Conservation (phyloP, 768 basidiomycete genomes). For the Tulasnella sp. region DNA sequence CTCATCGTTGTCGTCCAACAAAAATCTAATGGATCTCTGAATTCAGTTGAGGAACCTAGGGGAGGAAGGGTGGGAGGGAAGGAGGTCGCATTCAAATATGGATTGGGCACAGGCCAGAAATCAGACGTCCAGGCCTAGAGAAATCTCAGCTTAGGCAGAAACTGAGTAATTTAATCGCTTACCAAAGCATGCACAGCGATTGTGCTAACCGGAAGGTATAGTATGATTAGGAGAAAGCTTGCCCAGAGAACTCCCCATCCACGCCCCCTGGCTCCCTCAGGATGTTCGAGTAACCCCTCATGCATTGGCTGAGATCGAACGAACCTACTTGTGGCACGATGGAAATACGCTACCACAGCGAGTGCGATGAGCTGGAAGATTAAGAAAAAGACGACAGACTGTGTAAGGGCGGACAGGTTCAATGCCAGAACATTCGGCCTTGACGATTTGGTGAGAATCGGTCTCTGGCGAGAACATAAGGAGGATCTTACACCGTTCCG, state of each 20-base stretch:
- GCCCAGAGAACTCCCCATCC: slow-evolving; percentile 62
- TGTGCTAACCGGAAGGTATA: slow-evolving; percentile 78
- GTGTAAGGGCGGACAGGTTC: slow-evolving; percentile 65
- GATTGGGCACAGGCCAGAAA: slow-evolving; percentile 72
- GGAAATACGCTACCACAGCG: slow-evolving; percentile 62
- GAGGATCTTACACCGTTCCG: slow-evolving; percentile 63
- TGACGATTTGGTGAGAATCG: slow-evolving; percentile 32
- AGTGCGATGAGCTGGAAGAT: slow-evolving; percentile 61
- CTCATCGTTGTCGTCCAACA: slow-evolving; percentile 82
- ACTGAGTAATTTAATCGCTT: slow-evolving; percentile 12
- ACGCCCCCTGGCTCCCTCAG: slow-evolving; percentile 52
- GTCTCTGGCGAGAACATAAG: background rate
- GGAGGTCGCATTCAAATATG: slow-evolving; percentile 62
- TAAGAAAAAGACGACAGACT: slow-evolving; percentile 63
- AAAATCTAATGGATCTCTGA: slow-evolving; percentile 66
- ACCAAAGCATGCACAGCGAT: slow-evolving; percentile 73
- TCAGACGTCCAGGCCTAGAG: slow-evolving; percentile 66
- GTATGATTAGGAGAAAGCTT: slow-evolving; percentile 65
- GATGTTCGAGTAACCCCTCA: slow-evolving; percentile 51
- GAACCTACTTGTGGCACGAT: slow-evolving; percentile 55
- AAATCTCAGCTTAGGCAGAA: background rate
- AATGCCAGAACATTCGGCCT: slow-evolving; percentile 76
- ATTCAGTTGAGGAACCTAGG: slow-evolving; percentile 60
- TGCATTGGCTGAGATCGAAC: slow-evolving; percentile 33
- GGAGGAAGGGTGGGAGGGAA: slow-evolving; percentile 55